These are phyloP conservation scores for Silene uniflora DNA, from an alignment of 148 eudicot species.

Conservation along the genomic window DNA sequence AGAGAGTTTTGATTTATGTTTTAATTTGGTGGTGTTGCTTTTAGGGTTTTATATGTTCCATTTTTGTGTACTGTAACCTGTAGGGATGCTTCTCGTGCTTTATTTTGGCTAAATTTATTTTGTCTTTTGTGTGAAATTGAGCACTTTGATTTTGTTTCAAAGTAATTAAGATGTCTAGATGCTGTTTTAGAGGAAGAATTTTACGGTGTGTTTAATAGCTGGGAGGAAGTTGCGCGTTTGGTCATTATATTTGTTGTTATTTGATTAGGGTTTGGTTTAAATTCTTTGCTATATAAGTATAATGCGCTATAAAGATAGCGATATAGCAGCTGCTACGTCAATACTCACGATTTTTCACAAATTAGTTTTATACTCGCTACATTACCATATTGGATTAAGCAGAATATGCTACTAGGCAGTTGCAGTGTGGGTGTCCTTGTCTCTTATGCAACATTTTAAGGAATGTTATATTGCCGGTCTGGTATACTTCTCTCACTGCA, in stretches of 20 bases:
- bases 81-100: background rate
- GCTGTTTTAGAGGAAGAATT: background rate
- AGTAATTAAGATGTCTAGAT: background rate
- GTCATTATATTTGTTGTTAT: background rate
- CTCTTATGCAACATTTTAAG: no score
- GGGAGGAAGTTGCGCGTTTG: background rate
- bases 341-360: background rate
- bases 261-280: background rate
- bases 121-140: background rate
- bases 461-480: no score
- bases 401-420: no score
- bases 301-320: background rate
- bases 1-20: no score
- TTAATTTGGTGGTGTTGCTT: background rate
- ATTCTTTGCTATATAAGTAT: no score
- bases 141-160: background rate
- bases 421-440: no score
- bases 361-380: background rate
- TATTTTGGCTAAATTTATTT: background rate
- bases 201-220: background rate
- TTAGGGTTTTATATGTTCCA: background rate
- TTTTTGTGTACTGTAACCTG: background rate
- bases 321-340: background rate
- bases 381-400: no score
- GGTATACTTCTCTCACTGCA: background rate